phyloP scores from a whole-genome alignment of 495 filamentous ascomycete genomes.

The Parmelia sp. region DNA sequence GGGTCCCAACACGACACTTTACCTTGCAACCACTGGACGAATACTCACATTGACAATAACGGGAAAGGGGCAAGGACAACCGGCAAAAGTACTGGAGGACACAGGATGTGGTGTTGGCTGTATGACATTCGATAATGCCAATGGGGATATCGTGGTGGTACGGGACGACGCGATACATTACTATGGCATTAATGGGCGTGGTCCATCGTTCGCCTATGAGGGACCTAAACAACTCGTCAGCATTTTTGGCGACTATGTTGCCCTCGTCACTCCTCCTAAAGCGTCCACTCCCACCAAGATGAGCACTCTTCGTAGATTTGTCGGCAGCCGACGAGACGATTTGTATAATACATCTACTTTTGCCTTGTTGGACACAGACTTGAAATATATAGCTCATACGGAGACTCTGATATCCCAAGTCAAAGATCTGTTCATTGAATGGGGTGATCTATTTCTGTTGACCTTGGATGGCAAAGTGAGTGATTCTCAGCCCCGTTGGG shows the following conservation, averaged over 20 bases:
- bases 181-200: constrained; percentile 79
- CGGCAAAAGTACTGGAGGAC: constrained; percentile 80
- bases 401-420: constrained; percentile 75
- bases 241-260: constrained; percentile 80
- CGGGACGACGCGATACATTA: constrained; percentile 93
- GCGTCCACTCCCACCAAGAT: constrained; percentile 44
- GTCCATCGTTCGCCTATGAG: constrained; percentile 83
- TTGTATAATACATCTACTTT: constrained; percentile 79
- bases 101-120: constrained; percentile 84
- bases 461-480: constrained; percentile 83
- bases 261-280: constrained; percentile 80
- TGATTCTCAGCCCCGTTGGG: background rate
- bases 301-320: constrained; percentile 56
- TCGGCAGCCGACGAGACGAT: constrained; percentile 59
- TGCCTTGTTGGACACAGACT: constrained; percentile 79
- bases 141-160: constrained; percentile 79
- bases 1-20: constrained; percentile 65
- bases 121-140: constrained; percentile 76
- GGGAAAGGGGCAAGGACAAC: constrained; percentile 81
- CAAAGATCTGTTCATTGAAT: constrained; percentile 73
- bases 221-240: constrained; percentile 77
- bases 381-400: constrained; percentile 85
- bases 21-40: constrained; percentile 85
- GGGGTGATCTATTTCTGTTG: constrained; percentile 85
- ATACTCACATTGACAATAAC: constrained; percentile 80